phyloP scores from a whole-genome alignment of 495 filamentous ascomycete species.

The Tuber magnatum region DNA sequence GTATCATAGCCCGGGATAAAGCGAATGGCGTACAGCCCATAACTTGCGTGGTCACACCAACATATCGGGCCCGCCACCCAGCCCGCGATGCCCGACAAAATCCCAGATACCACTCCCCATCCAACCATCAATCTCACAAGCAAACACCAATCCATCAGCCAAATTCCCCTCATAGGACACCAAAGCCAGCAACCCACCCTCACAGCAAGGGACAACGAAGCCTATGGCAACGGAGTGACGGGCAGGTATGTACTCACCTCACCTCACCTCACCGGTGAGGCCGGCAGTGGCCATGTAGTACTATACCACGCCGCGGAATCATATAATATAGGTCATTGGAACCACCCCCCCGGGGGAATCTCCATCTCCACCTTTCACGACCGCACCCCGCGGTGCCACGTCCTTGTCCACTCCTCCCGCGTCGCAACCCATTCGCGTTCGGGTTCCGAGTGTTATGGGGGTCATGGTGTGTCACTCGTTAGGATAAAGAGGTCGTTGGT shows the following conservation, averaged over 20 bases:
- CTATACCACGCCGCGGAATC: no score
- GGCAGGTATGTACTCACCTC: not conserved
- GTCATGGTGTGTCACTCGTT: not conserved
- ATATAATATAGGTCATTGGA: no score
- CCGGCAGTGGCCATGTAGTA: not conserved
- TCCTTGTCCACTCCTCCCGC: no score
- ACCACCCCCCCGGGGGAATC: no score
- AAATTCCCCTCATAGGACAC: no score
- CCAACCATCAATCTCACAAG: not conserved
- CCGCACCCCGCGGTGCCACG: not conserved
- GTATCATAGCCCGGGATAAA: not conserved
- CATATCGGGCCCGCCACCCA: not conserved
- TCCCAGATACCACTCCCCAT: not conserved
- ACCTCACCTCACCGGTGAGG: no score
- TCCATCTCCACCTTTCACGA: no score
- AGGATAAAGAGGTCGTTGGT: not conserved
- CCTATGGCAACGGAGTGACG: not conserved
- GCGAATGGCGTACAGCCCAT: not conserved
- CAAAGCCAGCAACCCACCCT: no score
- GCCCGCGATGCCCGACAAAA: not conserved
- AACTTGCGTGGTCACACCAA: not conserved
- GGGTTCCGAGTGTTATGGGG: not conserved
- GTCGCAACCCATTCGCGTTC: no score
- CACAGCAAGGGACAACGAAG: not conserved
- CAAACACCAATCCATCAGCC: not conserved